Conservation (phyloP, 768 basidiomycete genomes). For the Lactifluus piperatus region DNA sequence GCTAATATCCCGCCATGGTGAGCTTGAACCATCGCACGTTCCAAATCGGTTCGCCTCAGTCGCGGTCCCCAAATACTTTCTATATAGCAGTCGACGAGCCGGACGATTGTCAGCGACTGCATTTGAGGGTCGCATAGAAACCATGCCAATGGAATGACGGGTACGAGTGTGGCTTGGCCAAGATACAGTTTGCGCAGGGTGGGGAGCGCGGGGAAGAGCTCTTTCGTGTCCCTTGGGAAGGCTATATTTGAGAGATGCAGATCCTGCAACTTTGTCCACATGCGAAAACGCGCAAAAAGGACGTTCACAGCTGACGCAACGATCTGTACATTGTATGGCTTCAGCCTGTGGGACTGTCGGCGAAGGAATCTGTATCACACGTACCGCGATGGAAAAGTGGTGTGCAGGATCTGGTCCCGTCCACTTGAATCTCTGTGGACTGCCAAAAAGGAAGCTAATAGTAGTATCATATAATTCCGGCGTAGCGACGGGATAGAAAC, state of each 20-base stretch:
- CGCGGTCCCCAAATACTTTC: conserved; percentile 53
- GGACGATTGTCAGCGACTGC: conserved; percentile 28
- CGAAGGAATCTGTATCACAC: conserved; percentile 19
- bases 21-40: conserved; percentile 27
- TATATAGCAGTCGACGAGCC: conserved; percentile 45
- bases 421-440: conserved; percentile 45
- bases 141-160: conserved; percentile 32
- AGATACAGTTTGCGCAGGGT: conserved; percentile 37
- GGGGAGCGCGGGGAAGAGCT: conserved; percentile 31
- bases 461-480: not conserved
- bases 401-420: conserved; percentile 53
- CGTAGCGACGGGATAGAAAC: conserved; percentile 10
- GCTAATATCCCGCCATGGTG: not conserved
- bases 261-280: conserved; percentile 37
- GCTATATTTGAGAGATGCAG: conserved; percentile 42
- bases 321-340: conserved; percentile 28
- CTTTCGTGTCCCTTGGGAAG: conserved; percentile 26
- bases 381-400: conserved; percentile 53
- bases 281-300: conserved; percentile 34
- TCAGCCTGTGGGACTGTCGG: not conserved
- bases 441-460: conserved; percentile 17
- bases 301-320: conserved; percentile 33
- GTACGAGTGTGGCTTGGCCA: conserved; percentile 42
- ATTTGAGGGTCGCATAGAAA: conserved; percentile 26
- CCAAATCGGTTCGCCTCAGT: conserved; percentile 41